Conservation (phyloP, 2,329 filamentous ascomycete genomes). For the Fusarium metavorans region DNA sequence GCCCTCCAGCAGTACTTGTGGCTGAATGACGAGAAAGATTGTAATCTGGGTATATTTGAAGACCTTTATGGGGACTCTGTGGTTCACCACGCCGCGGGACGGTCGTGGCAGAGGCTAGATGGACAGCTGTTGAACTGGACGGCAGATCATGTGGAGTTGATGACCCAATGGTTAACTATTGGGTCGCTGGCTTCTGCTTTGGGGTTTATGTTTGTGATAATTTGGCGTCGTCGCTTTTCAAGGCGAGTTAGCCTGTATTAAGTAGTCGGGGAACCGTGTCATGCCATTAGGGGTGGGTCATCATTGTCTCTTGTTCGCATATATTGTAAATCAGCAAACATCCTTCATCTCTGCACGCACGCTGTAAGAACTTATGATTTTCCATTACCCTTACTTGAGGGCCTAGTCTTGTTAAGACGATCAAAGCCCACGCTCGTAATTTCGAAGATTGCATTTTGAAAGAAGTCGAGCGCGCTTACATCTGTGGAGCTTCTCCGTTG, state of each 20-base stretch:
- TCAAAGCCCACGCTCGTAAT: background rate
- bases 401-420: background rate
- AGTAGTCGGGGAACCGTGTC: no score
- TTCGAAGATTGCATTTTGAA: background rate
- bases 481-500: no score
- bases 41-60: background rate
- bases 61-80: background rate
- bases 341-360: background rate
- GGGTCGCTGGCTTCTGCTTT: background rate
- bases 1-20: background rate
- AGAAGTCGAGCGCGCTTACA: background rate
- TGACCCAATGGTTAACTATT: background rate
- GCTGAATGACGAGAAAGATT: background rate
- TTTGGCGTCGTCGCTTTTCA: background rate
- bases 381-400: no score
- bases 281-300: background rate
- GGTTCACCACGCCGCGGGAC: constrained; percentile 2
- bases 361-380: background rate
- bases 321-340: background rate
- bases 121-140: constrained; percentile 2
- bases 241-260: background rate
- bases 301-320: background rate
- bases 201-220: background rate
- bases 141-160: background rate
- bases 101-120: constrained; percentile 12